Conservation (phyloP, 1,284 basidiomycete species). For the Meira miltonrushii region DNA sequence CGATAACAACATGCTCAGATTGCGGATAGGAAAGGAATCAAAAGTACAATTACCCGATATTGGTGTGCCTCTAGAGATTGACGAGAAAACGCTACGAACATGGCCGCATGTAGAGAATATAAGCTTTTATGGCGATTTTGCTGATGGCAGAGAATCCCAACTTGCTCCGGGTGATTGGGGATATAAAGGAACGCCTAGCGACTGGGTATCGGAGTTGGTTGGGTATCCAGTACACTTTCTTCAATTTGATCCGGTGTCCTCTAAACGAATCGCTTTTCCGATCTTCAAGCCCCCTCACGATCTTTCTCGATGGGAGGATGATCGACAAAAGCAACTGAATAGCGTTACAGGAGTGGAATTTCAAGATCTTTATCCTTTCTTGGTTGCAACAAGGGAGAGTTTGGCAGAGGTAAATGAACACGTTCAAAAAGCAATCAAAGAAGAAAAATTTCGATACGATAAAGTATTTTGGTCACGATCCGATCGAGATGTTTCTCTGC, state of each 20-base stretch:
- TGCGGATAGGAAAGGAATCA: conserved; percentile 16
- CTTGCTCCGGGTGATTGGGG: not conserved
- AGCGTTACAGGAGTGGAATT: conserved; percentile 30
- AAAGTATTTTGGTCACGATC: conserved; percentile 11
- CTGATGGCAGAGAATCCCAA: conserved; percentile 25
- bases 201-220: conserved; percentile 34
- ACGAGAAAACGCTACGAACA: not conserved
- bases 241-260: conserved; percentile 29
- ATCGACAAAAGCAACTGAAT: conserved; percentile 17
- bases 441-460: conserved; percentile 14
- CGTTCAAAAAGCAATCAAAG: conserved; percentile 16
- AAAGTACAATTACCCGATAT: conserved; percentile 8
- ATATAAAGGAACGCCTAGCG: conserved; percentile 16
- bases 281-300: conserved; percentile 31
- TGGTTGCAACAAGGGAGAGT: conserved; percentile 28
- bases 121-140: conserved; percentile 35
- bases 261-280: conserved; percentile 23
- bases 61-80: conserved; percentile 18
- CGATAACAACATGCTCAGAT: conserved; percentile 6
- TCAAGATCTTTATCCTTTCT: conserved; percentile 39
- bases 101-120: conserved; percentile 21
- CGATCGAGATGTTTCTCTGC: conserved; percentile 9
- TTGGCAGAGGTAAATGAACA: conserved; percentile 21
- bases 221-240: conserved; percentile 32
- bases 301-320: not conserved